Evolutionary conservation across 352 stramenopile genomes (phyloP), one percentile per base, ranked within the genome.

Genomic region (Pythium rishiriense): DNA sequence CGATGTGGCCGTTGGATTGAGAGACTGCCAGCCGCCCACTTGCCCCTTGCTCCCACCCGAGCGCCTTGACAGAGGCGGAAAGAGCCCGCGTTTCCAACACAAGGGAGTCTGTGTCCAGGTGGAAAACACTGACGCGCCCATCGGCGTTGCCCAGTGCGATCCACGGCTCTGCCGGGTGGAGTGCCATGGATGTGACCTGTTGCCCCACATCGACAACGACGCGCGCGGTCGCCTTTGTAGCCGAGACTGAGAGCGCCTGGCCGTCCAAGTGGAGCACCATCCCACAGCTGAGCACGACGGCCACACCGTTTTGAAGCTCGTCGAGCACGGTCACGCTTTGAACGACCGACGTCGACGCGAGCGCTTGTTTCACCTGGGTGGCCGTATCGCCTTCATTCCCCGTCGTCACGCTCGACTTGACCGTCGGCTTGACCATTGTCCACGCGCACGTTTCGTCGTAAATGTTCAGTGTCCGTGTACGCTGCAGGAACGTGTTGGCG

Each of bases 21-120:
- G 81, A 89, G 6, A 79, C 70, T 8, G 79, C 79, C 4, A 90
- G 47, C 26, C 39, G 55, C 10, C 70, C 69, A 17, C 75, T 73
- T 0, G 70, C 62, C 1, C 58, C 53, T 1, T 57, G 35, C 59
- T 75, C 83, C 77, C 81, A 91, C 12, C 70, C 67, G 17, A 90
- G n/a, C 0, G 75, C 63, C 12, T 66, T 51, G 9, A 76, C 67
- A 10, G 58, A 15, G 33, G 48, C 29, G 0, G 52, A 47, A 1
- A 72, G 24, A 21, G 29, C 17, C 3, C 54, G 58, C 19, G 45
- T 67, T 11, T 72, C 65, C 14, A 15, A 26, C 12, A 72, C 1
- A 4, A 67, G 51, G 0, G 48, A 39, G 39, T 83, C 67, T 1
- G 77, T 75, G 17, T 80, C 66, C 1, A 90, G 46, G 33, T 79